These are phyloP conservation scores for Rhodotorula sp. DNA, from an alignment of 1,284 basidiomycete genomes.

Conservation along the genomic window DNA sequence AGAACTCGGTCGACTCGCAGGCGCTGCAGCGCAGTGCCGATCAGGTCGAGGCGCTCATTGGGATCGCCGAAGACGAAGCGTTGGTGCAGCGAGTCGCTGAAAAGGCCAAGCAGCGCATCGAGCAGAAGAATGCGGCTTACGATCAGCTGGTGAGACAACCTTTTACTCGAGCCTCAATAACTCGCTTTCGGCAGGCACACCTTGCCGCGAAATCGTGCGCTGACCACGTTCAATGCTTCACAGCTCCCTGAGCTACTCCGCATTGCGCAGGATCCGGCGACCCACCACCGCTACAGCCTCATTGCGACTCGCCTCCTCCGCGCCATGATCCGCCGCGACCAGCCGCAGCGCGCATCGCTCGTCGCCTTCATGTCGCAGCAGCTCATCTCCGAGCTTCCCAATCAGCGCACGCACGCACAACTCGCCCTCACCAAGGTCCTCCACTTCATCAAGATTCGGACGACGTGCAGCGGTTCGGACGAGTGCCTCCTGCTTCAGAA, in stretches of 20 bases:
- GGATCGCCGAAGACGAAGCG: conserved; percentile 34
- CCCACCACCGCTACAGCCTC: conserved; percentile 90
- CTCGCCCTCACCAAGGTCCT: conserved; percentile 69
- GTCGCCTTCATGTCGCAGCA: conserved; percentile 55
- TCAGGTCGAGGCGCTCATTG: conserved; percentile 41
- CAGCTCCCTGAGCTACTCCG: conserved; percentile 67
- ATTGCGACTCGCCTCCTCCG: conserved; percentile 73
- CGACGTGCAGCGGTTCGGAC: conserved; percentile 64
- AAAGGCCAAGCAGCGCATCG: conserved; percentile 47
- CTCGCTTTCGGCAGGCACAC: neutral
- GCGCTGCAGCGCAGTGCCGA: conserved; percentile 46
- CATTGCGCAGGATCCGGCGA: conserved; percentile 65
- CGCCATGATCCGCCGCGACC: conserved; percentile 73
- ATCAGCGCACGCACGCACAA: conserved; percentile 65
- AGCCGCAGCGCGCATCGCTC: conserved; percentile 63
- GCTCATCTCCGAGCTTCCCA: conserved; percentile 70
- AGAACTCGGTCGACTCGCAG: conserved; percentile 31
- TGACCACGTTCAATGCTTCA: neutral
- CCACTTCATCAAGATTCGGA: conserved; percentile 79
- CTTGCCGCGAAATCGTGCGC: too few relatives aligned
- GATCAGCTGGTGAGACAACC: conserved; percentile 55
- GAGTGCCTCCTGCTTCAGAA: conserved; percentile 77
- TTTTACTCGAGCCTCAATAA: neutral
- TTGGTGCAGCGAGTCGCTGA: conserved; percentile 48
- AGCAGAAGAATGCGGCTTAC: conserved; percentile 52